phyloP scores from a whole-genome alignment of 768 basidiomycete species.

The Rhodotorula paludigena region DNA sequence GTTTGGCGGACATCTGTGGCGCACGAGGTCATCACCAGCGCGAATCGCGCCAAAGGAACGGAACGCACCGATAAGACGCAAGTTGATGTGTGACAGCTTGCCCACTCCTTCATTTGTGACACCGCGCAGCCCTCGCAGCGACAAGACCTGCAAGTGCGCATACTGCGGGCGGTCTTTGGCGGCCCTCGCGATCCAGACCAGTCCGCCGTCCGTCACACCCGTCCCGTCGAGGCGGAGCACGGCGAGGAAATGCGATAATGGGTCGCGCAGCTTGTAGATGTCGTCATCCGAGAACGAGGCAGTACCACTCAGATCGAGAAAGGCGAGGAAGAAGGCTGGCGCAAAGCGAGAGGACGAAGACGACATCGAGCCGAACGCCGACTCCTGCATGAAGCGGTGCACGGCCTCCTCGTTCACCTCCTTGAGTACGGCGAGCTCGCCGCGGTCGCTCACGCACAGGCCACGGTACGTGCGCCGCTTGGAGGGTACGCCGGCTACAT shows the following conservation, averaged over 20 bases:
- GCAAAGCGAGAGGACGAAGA: constrained; percentile 10
- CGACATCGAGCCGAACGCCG: neutral
- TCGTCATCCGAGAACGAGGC: constrained; percentile 17
- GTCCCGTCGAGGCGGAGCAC: constrained; percentile 29
- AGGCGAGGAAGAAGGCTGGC: constrained; percentile 28
- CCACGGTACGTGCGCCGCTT: constrained; percentile 22
- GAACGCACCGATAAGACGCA: constrained; percentile 20
- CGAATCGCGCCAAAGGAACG: neutral
- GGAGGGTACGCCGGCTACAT: neutral
- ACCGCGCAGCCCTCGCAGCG: neutral
- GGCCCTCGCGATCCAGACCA: constrained; percentile 20
- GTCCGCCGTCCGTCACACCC: constrained; percentile 8
- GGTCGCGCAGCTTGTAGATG: constrained; percentile 22
- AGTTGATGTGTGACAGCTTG: constrained; percentile 2
- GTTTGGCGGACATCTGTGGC: constrained; percentile 12
- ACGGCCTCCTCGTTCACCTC: constrained; percentile 12
- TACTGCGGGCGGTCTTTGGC: constrained; percentile 1
- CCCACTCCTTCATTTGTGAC: constrained; percentile 22
- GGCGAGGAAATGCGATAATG: constrained; percentile 26
- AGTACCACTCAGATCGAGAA: constrained; percentile 26
- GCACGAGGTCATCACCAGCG: neutral
- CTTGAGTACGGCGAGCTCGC: constrained; percentile 11
- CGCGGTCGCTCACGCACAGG: constrained; percentile 9
- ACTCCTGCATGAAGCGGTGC: neutral
- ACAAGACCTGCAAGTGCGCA: constrained; percentile 11